Conservation (phyloP, 192 early-diverging fungal species). For the Gonapodya prolifera region DNA sequence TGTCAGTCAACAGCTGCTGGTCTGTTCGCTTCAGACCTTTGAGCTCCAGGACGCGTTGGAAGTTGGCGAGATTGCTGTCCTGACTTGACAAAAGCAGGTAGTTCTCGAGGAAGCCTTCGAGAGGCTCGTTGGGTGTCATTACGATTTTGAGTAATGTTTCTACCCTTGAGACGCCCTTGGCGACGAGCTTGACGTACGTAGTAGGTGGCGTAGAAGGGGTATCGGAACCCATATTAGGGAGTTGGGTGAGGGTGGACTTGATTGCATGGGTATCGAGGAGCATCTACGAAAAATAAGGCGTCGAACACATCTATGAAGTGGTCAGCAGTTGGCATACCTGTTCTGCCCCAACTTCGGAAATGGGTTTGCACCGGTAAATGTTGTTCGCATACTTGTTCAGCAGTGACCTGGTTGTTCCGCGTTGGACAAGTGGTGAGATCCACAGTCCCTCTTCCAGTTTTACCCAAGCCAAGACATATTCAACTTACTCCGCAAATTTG, state of each 20-base stretch:
- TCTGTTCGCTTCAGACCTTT: constrained; percentile 27
- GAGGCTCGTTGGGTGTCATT: constrained; percentile 69
- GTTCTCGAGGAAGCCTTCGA: constrained; percentile 72
- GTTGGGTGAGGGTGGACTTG: constrained; percentile 64
- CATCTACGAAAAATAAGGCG: constrained; percentile 29
- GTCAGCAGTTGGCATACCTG: constrained; percentile 36
- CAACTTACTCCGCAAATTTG: constrained; percentile 71
- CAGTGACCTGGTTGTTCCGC: constrained; percentile 39
- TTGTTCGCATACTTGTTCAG: constrained; percentile 51
- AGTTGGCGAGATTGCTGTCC: constrained; percentile 49
- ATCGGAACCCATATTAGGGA: constrained; percentile 53
- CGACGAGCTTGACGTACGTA: constrained; percentile 68
- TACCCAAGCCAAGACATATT: background rate
- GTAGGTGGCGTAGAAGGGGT: constrained; percentile 34
- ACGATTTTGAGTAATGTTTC: constrained; percentile 85
- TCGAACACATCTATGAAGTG: background rate
- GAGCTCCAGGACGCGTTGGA: constrained; percentile 71
- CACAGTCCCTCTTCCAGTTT: background rate
- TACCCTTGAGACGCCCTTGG: constrained; percentile 59
- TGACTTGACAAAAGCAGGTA: constrained; percentile 70
- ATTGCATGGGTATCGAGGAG: constrained; percentile 88
- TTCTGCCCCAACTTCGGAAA: constrained; percentile 91
- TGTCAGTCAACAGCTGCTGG: background rate
- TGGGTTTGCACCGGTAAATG: constrained; percentile 61
- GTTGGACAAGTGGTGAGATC: background rate